Evolutionary conservation across 768 basidiomycete species (phyloP).

Genomic region (Amanita fuliginea): DNA sequence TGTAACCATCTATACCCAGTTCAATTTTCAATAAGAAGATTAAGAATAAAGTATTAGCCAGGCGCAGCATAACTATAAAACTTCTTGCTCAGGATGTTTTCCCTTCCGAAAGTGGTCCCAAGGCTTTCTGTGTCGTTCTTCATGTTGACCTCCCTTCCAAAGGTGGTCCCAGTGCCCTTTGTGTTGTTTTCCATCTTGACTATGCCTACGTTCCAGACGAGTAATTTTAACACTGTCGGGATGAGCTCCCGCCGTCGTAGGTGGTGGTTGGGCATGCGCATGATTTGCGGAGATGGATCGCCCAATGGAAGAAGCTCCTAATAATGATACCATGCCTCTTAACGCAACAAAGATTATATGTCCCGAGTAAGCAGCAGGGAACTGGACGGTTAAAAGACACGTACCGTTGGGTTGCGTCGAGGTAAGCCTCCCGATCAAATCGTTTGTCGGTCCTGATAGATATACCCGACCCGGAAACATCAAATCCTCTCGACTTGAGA

Average conservation of each 20-base stretch:
- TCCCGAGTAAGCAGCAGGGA: not conserved
- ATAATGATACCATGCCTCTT: slow-evolving; percentile 1
- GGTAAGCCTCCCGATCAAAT: slow-evolving; percentile 51
- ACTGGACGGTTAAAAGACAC: not conserved
- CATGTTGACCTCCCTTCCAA: slow-evolving; percentile 1
- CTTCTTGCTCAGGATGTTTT: not conserved
- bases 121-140: not conserved
- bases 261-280: not conserved
- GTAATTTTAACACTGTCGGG: too few species aligned
- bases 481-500: slow-evolving; percentile 44
- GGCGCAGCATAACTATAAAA: not conserved
- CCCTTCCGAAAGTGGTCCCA: not conserved
- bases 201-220: too few species aligned
- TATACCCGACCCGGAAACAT: slow-evolving; percentile 49
- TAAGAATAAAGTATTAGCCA: not conserved
- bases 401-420: slow-evolving; percentile 67
- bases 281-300: not conserved
- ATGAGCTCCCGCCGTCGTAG: not conserved
- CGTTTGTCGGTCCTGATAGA: slow-evolving; percentile 53
- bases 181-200: not conserved
- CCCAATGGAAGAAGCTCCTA: not conserved
- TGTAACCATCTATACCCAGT: slow-evolving; percentile 1
- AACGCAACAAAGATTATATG: too few species aligned
- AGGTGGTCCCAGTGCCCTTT: not conserved
- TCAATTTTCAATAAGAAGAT: not conserved